Evolutionary conservation across 2,329 filamentous ascomycete species (phyloP), one percentile per base, ranked within the genome.

Genomic region (Fusarium sp.): DNA sequence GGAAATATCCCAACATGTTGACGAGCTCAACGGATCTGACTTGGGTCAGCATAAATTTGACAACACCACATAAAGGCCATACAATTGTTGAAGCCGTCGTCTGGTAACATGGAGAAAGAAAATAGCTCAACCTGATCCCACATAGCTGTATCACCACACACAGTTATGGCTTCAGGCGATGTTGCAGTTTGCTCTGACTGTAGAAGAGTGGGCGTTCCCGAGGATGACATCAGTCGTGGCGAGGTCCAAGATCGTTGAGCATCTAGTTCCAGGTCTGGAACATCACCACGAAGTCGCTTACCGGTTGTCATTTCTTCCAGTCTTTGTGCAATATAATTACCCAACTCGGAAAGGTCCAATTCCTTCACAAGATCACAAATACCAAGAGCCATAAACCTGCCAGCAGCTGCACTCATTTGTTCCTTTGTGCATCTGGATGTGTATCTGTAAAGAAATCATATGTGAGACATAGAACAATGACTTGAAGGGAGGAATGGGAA

Each of bases 371-470:
- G 18, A 3, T 21, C 36, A 9, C 11, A 23, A n/a, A 51, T 51
- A 9, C 36, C 48, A 11, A 51, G 36, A 8, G 25, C 15, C 4
- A 6, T 31, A 14, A 51, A 51, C 5, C 36, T 41, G 11, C 23
- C 6, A 4, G 48, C 48, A 10, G 48, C 20, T 14, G 48, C 36
- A 14, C 36, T 51, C 48, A 51, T 51, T 5, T 51, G 48, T 3
- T 51, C 48, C 5, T 51, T 51, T 6, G 36, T 51, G 48, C 48
- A 51, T 41, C 48, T 33, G 3, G 48, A 51, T 8, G 48, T 51
- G 18, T 51, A 51, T 3, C 48, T 48, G 31, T 13, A 36, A 25
- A 21, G 15, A n/a, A 13, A 23, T 18, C 7, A 17, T 25, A 11
- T 36, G 45, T 48, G 13, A 48, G 45, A 48, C 11, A 10, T 18